These are phyloP conservation scores for Yarrowia deformans DNA, from an alignment of 805 yeast genomes.

Conservation along the genomic window DNA sequence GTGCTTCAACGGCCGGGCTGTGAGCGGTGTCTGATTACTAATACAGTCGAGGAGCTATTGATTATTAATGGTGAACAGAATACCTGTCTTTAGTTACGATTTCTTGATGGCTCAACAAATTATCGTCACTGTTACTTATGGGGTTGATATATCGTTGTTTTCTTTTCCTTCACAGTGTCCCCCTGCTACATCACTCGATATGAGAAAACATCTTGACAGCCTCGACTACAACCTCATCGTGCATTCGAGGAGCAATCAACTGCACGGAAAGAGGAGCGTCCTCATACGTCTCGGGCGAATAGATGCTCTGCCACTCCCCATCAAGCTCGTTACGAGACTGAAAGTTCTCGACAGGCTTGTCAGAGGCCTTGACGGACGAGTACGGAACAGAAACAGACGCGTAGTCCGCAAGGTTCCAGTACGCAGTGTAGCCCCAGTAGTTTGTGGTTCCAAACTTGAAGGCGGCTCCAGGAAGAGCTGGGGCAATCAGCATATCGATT, in stretches of 20 bases:
- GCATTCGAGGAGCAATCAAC: conserved; percentile 1
- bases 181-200: too few relatives aligned
- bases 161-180: too few relatives aligned
- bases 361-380: neutral
- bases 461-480: neutral
- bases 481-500: neutral
- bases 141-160: too few relatives aligned
- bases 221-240: neutral
- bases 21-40: too few relatives aligned
- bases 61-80: too few relatives aligned
- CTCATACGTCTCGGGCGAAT: neutral
- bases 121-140: too few relatives aligned
- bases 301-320: neutral
- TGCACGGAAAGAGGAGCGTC: neutral
- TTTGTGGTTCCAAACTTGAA: conserved; percentile 9
- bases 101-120: too few relatives aligned
- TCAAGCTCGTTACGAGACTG: neutral
- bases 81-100: too few relatives aligned
- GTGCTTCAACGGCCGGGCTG: neutral
- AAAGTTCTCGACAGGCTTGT: neutral
- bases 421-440: conserved; percentile 7
- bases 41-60: too few relatives aligned
- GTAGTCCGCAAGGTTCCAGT: conserved; percentile 9
- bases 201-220: neutral
- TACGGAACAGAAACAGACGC: neutral